Evolutionary conservation across 306 rosid genomes (phyloP).

Genomic region (Malus sylvestris): DNA sequence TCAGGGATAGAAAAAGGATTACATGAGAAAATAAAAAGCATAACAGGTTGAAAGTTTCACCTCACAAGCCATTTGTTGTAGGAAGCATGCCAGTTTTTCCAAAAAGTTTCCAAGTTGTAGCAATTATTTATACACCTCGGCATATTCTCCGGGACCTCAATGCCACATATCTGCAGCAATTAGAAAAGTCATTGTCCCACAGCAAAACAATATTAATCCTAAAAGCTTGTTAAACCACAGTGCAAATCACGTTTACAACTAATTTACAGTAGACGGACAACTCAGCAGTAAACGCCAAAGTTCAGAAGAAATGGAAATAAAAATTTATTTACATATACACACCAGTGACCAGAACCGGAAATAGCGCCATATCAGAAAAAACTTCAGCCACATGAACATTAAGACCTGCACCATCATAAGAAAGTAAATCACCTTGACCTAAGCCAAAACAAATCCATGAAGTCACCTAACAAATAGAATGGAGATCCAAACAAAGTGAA

Average conservation of each 20-base stretch:
- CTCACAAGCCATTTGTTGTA: conserved; percentile 99
- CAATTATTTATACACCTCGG: conserved; percentile 90
- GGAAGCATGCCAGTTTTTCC: conserved; percentile 99
- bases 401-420: conserved; percentile 57
- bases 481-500: background rate
- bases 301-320: background rate
- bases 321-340: conserved; percentile 18
- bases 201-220: conserved; percentile 7
- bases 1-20: conserved; percentile 5
- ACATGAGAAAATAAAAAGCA: conserved; percentile 7
- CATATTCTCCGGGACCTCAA: conserved; percentile 93
- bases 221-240: background rate
- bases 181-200: background rate
- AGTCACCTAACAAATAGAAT: background rate
- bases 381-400: conserved; percentile 94
- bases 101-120: conserved; percentile 76
- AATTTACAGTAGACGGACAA: background rate
- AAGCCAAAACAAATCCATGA: background rate
- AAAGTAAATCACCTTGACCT: conserved; percentile 6
- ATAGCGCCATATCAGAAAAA: conserved; percentile 84
- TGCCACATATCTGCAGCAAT: conserved; percentile 61
- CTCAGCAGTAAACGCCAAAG: background rate
- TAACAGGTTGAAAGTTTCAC: conserved; percentile 32
- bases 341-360: conserved; percentile 95
- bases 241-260: background rate